Evolutionary conservation across 345 rosid genomes (phyloP).

Genomic region (Adansonia digitata): DNA sequence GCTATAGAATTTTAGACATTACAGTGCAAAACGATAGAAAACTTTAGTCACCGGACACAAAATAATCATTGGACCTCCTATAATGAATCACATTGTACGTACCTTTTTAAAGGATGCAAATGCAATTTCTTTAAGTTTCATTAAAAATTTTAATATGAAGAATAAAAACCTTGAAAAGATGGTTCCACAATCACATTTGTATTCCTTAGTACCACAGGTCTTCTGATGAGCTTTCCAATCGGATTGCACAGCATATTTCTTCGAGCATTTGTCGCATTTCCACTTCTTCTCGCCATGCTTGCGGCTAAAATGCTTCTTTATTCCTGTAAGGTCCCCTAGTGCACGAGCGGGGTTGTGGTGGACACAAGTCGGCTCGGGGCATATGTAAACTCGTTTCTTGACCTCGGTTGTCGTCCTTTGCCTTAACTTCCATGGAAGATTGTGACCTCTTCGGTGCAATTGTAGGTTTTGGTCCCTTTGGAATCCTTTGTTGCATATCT

Average conservation of each 20-base stretch:
- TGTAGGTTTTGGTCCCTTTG: constrained; percentile 80
- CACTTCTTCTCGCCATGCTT: constrained; percentile 94
- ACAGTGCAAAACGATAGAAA: background rate
- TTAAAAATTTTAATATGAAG: background rate
- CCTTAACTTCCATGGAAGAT: constrained; percentile 70
- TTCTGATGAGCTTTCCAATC: constrained; percentile 97
- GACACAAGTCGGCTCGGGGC: constrained; percentile 61
- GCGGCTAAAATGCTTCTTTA: constrained; percentile 72
- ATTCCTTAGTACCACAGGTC: constrained; percentile 91
- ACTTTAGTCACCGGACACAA: background rate
- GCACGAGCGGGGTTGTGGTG: constrained; percentile 72
- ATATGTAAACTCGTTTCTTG: constrained; percentile 55
- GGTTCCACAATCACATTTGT: constrained; percentile 93
- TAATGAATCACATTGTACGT: too few species aligned
- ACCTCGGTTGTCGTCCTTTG: constrained; percentile 52
- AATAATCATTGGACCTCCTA: background rate
- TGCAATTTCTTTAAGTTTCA: background rate
- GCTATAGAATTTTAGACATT: background rate
- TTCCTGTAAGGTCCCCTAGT: constrained; percentile 68
- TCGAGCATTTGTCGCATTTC: constrained; percentile 95
- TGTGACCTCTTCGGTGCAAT: constrained; percentile 67
- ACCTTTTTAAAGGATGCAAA: background rate
- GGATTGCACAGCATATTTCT: constrained; percentile 88
- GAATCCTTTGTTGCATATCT: constrained; percentile 77
- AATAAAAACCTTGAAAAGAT: constrained; percentile 49